phyloP scores from a whole-genome alignment of 441 rosid species.

The Gossypium laxum region DNA sequence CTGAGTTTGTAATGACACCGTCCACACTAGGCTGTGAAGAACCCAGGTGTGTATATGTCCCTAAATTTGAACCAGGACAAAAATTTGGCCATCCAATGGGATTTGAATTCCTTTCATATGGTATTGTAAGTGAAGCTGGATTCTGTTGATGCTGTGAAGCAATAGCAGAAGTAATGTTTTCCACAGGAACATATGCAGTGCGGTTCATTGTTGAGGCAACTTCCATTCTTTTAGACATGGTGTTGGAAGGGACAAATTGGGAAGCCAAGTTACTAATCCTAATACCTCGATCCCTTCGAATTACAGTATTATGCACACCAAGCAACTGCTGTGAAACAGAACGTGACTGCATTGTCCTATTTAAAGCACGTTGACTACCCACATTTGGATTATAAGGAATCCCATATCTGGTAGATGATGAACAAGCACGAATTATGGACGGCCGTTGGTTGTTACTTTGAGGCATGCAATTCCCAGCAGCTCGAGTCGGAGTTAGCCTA shows the following conservation, averaged over 20 bases:
- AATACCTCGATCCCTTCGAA: conserved; percentile 27
- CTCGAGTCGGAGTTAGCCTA: conserved; percentile 7
- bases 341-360: conserved; percentile 18
- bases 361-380: conserved; percentile 13
- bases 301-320: conserved; percentile 20
- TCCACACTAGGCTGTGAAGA: conserved; percentile 15
- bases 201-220: conserved; percentile 12
- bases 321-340: conserved; percentile 18
- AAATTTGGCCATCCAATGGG: conserved; percentile 17
- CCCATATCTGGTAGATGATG: conserved; percentile 25
- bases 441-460: conserved; percentile 17
- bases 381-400: conserved; percentile 23
- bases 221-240: conserved; percentile 22
- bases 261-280: conserved; percentile 17
- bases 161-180: conserved; percentile 17
- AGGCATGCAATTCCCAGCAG: conserved; percentile 2
- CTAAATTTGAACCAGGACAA: conserved; percentile 16
- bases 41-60: conserved; percentile 10
- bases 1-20: conserved; percentile 8
- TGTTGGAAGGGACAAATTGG: conserved; percentile 21
- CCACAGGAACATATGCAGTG: conserved; percentile 22
- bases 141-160: conserved; percentile 15
- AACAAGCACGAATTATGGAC: conserved; percentile 28
- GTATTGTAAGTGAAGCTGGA: conserved; percentile 18
- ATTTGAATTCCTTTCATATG: conserved; percentile 17